Evolutionary conservation across 2,329 filamentous ascomycete genomes (phyloP), one percentile per base, ranked within the genome.

Genomic region (Aspergillus eucalypticola): DNA sequence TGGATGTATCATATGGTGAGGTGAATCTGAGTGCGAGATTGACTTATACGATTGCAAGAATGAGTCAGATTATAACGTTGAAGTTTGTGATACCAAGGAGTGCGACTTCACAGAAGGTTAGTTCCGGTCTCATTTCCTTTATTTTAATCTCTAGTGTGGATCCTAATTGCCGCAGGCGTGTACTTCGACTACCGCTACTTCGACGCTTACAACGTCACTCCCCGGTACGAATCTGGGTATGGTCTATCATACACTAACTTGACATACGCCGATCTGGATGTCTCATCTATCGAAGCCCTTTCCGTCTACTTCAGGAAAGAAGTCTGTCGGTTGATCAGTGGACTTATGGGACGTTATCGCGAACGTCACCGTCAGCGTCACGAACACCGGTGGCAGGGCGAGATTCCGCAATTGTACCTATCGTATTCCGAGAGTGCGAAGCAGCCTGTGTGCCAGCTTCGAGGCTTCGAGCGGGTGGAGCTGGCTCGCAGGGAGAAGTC

Each of bases 11-110:
- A 1, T 82, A 79, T 61, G 80, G 81, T 3, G 67, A 69, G n/a
- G 64, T 71, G 3, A 74, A 73, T 5, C 80, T 80, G 1, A 78
- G 71, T 0, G 87, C 86, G 2, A 84, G 85, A 59, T 76, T 90
- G 0, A 85, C 87, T 0, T 89, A 89, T 67, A 89, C 87, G 0
- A 68, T 89, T 2, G 84, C 83, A 80, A 77, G 64, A 44, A 23
- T 11, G 17, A 23, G 17, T 44, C 19, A 2, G 41, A 44, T 13
- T 44, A 44, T 13, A 44, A 44, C 19, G 41, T 44, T 6, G 8
- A 15, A 2, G 38, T 17, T 39, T 39, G 15, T 7, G 38, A 39
- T 39, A 39, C 38, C 15, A 7, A 13, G 13, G 38, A 39, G 15
- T 39, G 38, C 15, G 15, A 39, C 6, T 39, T 39, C 15, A 39